phyloP scores from a whole-genome alignment of 139 green algal genomes.

The Chlorella ohadii region DNA sequence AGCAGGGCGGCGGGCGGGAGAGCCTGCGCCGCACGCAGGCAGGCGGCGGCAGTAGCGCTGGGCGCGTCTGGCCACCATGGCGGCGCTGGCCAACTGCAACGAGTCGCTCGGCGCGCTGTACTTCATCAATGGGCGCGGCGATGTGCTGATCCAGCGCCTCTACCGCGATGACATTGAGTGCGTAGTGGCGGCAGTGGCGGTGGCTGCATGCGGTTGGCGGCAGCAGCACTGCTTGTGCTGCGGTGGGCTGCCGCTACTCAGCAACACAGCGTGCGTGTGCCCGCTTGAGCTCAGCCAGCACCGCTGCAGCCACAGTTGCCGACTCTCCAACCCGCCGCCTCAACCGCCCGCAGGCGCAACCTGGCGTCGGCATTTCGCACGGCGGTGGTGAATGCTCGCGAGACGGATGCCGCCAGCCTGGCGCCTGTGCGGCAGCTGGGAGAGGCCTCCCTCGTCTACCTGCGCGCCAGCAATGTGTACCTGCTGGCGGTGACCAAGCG shows the following conservation, averaged over 20 bases:
- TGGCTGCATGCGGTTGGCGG: not conserved
- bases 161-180: slow-evolving; percentile 96
- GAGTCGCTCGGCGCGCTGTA: slow-evolving; percentile 78
- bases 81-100: slow-evolving; percentile 13
- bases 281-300: not conserved
- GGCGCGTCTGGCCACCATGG: slow-evolving; percentile 3
- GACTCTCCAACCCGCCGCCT: not conserved
- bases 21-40: not conserved
- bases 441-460: slow-evolving; percentile 86
- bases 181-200: slow-evolving; percentile 18
- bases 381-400: slow-evolving; percentile 86
- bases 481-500: slow-evolving; percentile 89
- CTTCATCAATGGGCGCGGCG: slow-evolving; percentile 92
- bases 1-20: no score
- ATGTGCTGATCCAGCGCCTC: slow-evolving; percentile 91
- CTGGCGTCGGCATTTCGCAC: slow-evolving; percentile 90
- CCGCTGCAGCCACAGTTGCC: not conserved
- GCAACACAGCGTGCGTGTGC: not conserved
- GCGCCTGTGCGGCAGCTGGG: slow-evolving; percentile 84
- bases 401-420: slow-evolving; percentile 48
- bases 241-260: not conserved
- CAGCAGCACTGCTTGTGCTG: not conserved
- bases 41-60: not conserved
- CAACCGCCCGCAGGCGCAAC: slow-evolving; percentile 61
- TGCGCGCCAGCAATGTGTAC: slow-evolving; percentile 91